These are phyloP conservation scores for Colletotrichum karsti DNA, from an alignment of 2,329 filamentous ascomycete species.

Conservation along the genomic window DNA sequence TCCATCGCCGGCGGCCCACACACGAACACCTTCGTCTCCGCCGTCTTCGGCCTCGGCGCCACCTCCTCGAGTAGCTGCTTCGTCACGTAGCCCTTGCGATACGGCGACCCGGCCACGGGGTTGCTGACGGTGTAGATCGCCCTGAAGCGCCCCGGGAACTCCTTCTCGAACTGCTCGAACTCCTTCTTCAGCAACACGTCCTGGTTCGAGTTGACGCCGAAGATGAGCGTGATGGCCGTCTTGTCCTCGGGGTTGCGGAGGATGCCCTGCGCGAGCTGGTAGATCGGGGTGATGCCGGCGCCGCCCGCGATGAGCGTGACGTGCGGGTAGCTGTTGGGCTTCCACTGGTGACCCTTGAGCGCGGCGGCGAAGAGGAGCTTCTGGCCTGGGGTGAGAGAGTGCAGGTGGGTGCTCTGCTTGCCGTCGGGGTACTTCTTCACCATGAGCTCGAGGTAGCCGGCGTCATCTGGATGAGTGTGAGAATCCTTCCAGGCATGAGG, in stretches of 20 bases:
- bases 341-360: conserved; percentile 64
- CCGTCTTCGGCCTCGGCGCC: conserved; percentile 39
- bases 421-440: conserved; percentile 76
- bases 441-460: conserved; percentile 69
- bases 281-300: conserved; percentile 77
- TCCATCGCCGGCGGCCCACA: conserved; percentile 77
- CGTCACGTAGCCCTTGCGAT: conserved; percentile 66
- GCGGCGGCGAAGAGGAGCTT: conserved; percentile 64
- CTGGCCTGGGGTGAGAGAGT: conserved; percentile 70
- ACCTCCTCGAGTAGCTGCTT: conserved; percentile 63
- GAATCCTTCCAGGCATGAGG: background rate
- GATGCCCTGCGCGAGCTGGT: conserved; percentile 70
- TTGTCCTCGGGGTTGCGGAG: conserved; percentile 67
- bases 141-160: conserved; percentile 64
- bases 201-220: conserved; percentile 70
- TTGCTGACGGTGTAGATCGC: conserved; percentile 66
- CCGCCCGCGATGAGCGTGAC: conserved; percentile 76
- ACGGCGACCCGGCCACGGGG: conserved; percentile 47
- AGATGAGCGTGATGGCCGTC: conserved; percentile 71
- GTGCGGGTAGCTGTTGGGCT: conserved; percentile 55
- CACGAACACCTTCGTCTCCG: conserved; percentile 68
- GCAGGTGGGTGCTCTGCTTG: conserved; percentile 71
- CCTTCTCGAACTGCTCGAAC: conserved; percentile 59
- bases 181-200: conserved; percentile 67
- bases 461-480: conserved; percentile 51